These are phyloP conservation scores for Suhomyces tanzawaensis DNA, from an alignment of 805 yeast genomes.

Conservation along the genomic window DNA sequence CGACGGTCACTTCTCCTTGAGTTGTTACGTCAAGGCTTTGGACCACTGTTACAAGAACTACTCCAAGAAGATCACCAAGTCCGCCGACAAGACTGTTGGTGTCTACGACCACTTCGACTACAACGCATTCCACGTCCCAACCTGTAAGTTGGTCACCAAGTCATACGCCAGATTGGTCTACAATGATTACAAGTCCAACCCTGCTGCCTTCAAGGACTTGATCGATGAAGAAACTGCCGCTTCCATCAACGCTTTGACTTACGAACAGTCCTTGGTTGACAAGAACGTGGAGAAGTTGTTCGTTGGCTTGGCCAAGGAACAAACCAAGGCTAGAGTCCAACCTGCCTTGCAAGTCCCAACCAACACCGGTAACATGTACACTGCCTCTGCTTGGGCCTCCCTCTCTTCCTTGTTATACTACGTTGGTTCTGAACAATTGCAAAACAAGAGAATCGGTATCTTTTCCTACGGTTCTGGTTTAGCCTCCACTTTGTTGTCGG, in stretches of 20 bases:
- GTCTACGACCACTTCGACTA: slow-evolving; percentile 75
- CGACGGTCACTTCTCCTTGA: slow-evolving; percentile 92
- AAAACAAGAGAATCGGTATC: slow-evolving; percentile 81
- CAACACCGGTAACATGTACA: slow-evolving; percentile 97
- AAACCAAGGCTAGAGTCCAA: slow-evolving; percentile 62
- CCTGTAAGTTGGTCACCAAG: slow-evolving; percentile 91
- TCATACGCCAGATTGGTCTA: slow-evolving; percentile 88
- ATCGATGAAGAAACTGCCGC: slow-evolving; percentile 51
- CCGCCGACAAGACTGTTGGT: slow-evolving; percentile 53
- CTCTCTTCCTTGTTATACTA: slow-evolving; percentile 76
- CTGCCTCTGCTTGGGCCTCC: slow-evolving; percentile 89
- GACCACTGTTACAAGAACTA: slow-evolving; percentile 83
- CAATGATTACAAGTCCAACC: slow-evolving; percentile 79
- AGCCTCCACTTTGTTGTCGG: slow-evolving; percentile 85
- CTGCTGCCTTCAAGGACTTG: slow-evolving; percentile 48
- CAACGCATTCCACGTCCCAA: slow-evolving; percentile 97
- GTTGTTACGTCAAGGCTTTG: slow-evolving; percentile 91
- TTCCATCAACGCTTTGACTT: slow-evolving; percentile 53
- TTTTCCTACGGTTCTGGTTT: slow-evolving; percentile 98
- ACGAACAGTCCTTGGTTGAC: slow-evolving; percentile 78
- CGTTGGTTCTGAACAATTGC: slow-evolving; percentile 71
- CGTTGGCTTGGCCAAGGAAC: slow-evolving; percentile 70
- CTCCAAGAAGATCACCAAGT: slow-evolving; percentile 63
- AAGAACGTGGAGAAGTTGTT: slow-evolving; percentile 82
- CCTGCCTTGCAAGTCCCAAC: slow-evolving; percentile 88